Evolutionary conservation across 2,329 filamentous ascomycete genomes (phyloP), one percentile per base, ranked within the genome.

Genomic region (Parastagonospora avenae): DNA sequence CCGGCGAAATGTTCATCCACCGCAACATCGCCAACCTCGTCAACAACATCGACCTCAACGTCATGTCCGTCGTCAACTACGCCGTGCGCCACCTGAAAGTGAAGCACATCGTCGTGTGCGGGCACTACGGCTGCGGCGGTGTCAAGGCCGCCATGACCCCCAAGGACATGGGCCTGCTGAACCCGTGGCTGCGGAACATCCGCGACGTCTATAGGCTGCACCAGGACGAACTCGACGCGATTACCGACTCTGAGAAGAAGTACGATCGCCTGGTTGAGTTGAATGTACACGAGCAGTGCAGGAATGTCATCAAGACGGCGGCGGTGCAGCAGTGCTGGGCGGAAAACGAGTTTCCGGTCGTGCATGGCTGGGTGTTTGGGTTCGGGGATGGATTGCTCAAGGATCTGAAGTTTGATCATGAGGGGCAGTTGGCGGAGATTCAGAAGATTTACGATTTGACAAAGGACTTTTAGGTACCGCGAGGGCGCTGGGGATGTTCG

Each of bases 121-220:
- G 87, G 1, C 87, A 90, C 77, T 84, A 85, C 42, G 76, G 76
- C 48, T 90, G 87, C 71, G 86, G 86, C 31, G 87, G 86, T n/a
- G 85, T 86, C 40, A 80, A 79, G 11, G 86, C 85, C 0, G 82
- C 85, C 3, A 72, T 74, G 68, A 88, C 85, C 0, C 82, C 86
- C 62, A 83, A 86, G 71, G 86, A 90, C 67, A 75, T 90, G 48
- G 87, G 87, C 43, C 73, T 90, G 29, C 77, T 90, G 50, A 90
- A 90, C 77, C 87, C 87, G 1, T 90, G 87, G 87, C 80, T 90
- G 57, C 80, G 86, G 44, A 88, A 89, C 76, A 89, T 90, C 66
- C 83, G 87, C 51, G 87, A 90, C 71, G 86, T 90, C 50, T 90
- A 90, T 75, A 80, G 87, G 9, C 78, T 90, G 61, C 82, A 90